Evolutionary conservation across 78 protist genomes (phyloP).

Genomic region (Dictyostelium capitatum): DNA sequence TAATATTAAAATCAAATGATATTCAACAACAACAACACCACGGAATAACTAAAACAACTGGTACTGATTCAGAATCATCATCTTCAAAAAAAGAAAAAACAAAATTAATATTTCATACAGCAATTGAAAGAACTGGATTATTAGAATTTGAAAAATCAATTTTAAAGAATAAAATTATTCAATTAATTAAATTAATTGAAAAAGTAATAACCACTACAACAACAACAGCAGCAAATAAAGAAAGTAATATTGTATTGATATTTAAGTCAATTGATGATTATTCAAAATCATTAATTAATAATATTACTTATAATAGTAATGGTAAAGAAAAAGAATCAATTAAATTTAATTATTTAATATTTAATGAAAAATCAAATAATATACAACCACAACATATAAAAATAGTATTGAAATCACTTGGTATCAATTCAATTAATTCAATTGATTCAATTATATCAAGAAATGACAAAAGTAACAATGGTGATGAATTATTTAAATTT

Average conservation of each 20-base stretch:
- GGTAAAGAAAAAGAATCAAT: not conserved
- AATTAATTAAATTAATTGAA: not conserved
- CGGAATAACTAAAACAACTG: not conserved
- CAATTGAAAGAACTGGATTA: constrained; percentile 7
- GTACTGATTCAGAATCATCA: not conserved
- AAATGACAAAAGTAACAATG: too few relatives aligned
- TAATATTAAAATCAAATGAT: not conserved
- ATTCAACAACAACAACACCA: too few relatives aligned
- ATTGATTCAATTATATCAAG: not conserved
- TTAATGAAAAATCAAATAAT: not conserved
- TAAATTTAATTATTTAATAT: not conserved
- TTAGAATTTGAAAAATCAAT: not conserved
- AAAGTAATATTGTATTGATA: not conserved
- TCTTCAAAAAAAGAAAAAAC: not conserved
- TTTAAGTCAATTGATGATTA: constrained; percentile 20
- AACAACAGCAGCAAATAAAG: not conserved
- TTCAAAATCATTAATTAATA: constrained; percentile 25
- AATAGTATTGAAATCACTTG: not conserved
- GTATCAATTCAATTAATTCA: not conserved
- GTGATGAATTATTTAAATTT: not conserved
- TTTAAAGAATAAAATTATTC: not conserved
- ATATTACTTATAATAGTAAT: not conserved
- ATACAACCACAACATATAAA: not conserved
- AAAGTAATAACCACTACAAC: not conserved
- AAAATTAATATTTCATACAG: constrained; percentile 21